These are phyloP conservation scores for Jatropha curcas DNA, from an alignment of 345 rosid genomes.

Conservation along the genomic window DNA sequence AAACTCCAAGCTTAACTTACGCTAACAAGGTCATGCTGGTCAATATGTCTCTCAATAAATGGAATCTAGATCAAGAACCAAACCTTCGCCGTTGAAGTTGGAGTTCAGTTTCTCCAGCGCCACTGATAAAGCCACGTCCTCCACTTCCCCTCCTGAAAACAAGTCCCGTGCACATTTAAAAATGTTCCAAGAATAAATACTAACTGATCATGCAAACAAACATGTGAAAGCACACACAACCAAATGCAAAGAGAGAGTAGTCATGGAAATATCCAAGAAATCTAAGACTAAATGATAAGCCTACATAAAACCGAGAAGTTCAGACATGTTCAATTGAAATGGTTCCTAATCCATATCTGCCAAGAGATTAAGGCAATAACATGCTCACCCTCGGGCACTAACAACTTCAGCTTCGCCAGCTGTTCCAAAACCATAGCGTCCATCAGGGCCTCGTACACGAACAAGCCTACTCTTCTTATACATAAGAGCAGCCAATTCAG, in stretches of 20 bases:
- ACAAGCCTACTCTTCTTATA: constrained; percentile 91
- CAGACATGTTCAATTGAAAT: neutral
- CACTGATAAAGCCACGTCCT: constrained; percentile 85
- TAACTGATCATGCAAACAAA: neutral
- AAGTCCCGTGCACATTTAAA: constrained; percentile 8
- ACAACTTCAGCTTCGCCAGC: constrained; percentile 96
- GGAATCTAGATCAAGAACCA: constrained; percentile 22
- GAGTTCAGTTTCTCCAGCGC: constrained; percentile 99
- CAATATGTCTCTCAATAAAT: neutral
- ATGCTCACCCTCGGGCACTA: constrained; percentile 90
- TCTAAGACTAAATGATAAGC: no score
- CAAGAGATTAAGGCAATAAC: constrained; percentile 8
- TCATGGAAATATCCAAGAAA: no score
- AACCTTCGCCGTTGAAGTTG: constrained; percentile 94
- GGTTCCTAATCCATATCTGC: constrained; percentile 9
- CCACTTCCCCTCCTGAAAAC: constrained; percentile 91
- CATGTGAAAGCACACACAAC: neutral
- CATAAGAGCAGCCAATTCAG: constrained; percentile 89
- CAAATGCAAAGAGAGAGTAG: neutral
- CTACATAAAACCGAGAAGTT: neutral
- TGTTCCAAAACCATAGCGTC: constrained; percentile 70
- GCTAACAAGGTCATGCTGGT: neutral
- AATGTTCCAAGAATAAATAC: neutral
- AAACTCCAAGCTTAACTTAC: neutral
- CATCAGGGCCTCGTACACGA: constrained; percentile 74